Base-by-base conservation (phyloP, 2,329 filamentous ascomycete genomes). In the Ceratocystis cubensis region DNA sequence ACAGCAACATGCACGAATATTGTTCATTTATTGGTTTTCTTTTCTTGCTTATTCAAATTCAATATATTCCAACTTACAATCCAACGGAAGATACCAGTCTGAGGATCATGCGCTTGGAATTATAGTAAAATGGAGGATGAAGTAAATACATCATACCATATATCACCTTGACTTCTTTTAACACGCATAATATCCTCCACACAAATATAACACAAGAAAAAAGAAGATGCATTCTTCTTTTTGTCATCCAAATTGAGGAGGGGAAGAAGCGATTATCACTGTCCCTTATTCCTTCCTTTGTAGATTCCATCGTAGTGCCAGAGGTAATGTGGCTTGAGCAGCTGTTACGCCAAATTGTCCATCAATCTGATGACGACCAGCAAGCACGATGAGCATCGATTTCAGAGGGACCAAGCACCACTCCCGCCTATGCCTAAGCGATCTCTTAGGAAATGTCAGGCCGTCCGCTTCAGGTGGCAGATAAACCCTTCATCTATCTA, bases 1-100 rank as follows among this genome's bases (percentile, higher is more conserved):
- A 68, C 61, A 67, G 37, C 61, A 59, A 20, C 56, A 59, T 33
- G 56, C 56, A n/a, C 56, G 56, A 37, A 63, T 63, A 63, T 28
- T 63, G 15, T 63, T 63, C 44, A 50, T 41, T 41, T 41, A 15
- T 41, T 41, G 48, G 41, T 48, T 65, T 56, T 65, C 22, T 37
- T 65, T 65, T 65, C n/a, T 53, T 65, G 37, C 20, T 64, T n/a
- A 13, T 33, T 56, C 41, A 50, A 50, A 53, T 53, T 53, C 17
- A 59, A 33, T 33, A 37, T 53, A 6, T 53, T 50, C 13, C 44
- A 63, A 33, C 22, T 45, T 33, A 50, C 22, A 59, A 59, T n/a
- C 22, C 22, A 53, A 53, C 48, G 8, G 22, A 28, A 53, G 10
- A 28, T 53, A 17, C 48, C 10, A 28, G 48, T 41, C 48, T 28